Percentiles rank a stretch among this genome's conserved stretches.
These are phyloP conservation scores for Pestalotiopsis sp. DNA, from an alignment of 2,329 filamentous ascomycete species.

Conservation along the genomic window DNA sequence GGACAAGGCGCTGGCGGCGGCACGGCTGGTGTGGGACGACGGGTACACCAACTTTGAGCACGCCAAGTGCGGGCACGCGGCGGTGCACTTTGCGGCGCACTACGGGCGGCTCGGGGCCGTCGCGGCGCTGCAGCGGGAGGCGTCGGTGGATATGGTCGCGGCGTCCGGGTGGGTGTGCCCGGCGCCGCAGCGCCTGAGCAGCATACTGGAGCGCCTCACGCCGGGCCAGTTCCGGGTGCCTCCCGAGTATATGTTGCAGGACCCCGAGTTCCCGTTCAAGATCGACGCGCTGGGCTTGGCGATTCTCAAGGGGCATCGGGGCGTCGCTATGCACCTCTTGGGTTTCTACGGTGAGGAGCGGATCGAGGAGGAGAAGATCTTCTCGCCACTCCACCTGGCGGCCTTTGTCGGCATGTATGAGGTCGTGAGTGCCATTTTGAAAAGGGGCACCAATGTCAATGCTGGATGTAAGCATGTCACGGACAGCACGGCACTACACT, in stretches of 20 bases:
- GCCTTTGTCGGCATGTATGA: constrained; percentile 1
- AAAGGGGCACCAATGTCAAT: not conserved
- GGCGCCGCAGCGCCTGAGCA: not conserved
- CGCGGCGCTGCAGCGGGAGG: not conserved
- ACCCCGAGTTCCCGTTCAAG: not conserved
- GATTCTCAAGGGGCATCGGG: constrained; percentile 2
- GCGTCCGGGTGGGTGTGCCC: constrained; percentile 1
- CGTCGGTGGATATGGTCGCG: not conserved
- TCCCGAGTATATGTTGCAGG: not conserved
- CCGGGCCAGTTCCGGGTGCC: not conserved
- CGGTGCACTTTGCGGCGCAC: not conserved
- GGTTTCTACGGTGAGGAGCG: not conserved
- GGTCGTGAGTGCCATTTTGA: not conserved
- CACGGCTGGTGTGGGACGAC: not conserved
- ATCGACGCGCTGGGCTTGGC: constrained; percentile 3
- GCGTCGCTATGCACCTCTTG: not conserved
- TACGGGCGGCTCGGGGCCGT: not conserved
- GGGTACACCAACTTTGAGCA: not conserved
- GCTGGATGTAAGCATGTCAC: not conserved
- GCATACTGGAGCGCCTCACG: not conserved
- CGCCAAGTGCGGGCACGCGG: constrained; percentile 1
- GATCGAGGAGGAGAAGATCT: not conserved
- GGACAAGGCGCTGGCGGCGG: not conserved
- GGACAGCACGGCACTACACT: not conserved
- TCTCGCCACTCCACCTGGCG: not conserved